Conservation (phyloP, 2,329 filamentous ascomycete species). For the Metarhizium humberi region DNA sequence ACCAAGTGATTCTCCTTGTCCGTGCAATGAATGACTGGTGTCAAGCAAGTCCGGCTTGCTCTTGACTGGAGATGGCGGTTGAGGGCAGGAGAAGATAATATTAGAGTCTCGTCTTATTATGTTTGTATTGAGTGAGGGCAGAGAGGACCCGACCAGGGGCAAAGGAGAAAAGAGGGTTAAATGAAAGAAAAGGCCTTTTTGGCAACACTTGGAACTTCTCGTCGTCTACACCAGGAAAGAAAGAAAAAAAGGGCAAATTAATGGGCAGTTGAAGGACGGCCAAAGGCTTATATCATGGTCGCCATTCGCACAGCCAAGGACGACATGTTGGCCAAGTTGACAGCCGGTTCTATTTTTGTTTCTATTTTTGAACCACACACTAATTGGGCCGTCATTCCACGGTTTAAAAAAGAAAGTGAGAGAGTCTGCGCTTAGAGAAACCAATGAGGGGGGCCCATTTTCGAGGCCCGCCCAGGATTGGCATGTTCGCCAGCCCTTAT, state of each 20-base stretch:
- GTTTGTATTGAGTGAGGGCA: constrained; percentile 8
- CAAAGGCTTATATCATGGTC: constrained; percentile 51
- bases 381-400: constrained; percentile 16
- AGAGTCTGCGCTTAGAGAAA: constrained; percentile 35
- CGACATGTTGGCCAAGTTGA: constrained; percentile 15
- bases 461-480: constrained; percentile 2
- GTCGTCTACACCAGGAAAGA: constrained; percentile 32
- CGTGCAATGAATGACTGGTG: constrained; percentile 27
- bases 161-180: constrained; percentile 23
- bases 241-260: constrained; percentile 27
- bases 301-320: constrained; percentile 28
- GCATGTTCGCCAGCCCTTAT: background rate
- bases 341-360: constrained; percentile 14
- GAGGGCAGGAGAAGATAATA: constrained; percentile 15
- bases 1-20: background rate
- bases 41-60: constrained; percentile 53
- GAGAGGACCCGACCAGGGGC: constrained; percentile 21
- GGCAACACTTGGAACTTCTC: constrained; percentile 42
- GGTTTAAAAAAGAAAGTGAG: constrained; percentile 4
- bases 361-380: constrained; percentile 29
- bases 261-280: constrained; percentile 30
- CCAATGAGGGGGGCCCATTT: constrained; percentile 22
- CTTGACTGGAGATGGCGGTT: constrained; percentile 17
- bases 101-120: background rate
- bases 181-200: constrained; percentile 29